A percentile compares a stretch with the other conserved stretches of the same genome.
These are phyloP conservation scores for Naegleria gruberi DNA, from an alignment of 208 protist genomes.

Conservation along the genomic window DNA sequence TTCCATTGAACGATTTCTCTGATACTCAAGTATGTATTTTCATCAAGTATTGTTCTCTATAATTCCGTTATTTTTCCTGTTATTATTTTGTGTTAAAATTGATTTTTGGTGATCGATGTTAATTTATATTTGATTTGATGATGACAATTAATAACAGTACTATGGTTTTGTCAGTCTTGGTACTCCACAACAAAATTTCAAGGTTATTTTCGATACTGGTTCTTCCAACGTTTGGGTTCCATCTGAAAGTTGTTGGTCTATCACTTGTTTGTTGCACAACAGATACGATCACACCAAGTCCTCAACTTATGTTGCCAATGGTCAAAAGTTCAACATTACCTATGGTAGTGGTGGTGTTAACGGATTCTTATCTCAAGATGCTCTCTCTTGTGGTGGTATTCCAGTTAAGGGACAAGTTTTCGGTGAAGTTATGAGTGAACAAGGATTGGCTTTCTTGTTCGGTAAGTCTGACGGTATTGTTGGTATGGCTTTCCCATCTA, in stretches of 20 bases:
- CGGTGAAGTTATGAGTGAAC: conserved; percentile 72
- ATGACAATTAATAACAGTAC: not conserved
- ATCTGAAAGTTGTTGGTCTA: conserved; percentile 30
- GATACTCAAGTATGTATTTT: conserved; percentile 2
- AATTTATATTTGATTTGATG: not conserved
- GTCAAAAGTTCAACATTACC: conserved; percentile 68
- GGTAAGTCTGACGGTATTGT: conserved; percentile 82
- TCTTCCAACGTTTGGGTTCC: conserved; percentile 24
- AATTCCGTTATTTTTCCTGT: not conserved
- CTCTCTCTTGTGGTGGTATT: conserved; percentile 60
- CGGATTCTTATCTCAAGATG: conserved; percentile 75
- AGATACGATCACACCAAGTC: conserved; percentile 69
- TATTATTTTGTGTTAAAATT: no score
- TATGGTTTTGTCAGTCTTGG: not conserved
- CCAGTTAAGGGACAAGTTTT: conserved; percentile 59
- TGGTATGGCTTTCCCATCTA: conserved; percentile 55
- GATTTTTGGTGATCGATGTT: not conserved
- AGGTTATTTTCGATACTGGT: conserved; percentile 41
- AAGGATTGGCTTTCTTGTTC: conserved; percentile 69
- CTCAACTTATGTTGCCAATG: conserved; percentile 66
- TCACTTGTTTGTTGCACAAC: conserved; percentile 41
- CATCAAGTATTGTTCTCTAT: not conserved
- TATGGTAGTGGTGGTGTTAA: conserved; percentile 81
- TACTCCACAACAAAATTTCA: conserved; percentile 47
- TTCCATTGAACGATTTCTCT: conserved; percentile 10